phyloP scores from a whole-genome alignment of 2,329 filamentous ascomycete species.

The Fusarium annulatum region DNA sequence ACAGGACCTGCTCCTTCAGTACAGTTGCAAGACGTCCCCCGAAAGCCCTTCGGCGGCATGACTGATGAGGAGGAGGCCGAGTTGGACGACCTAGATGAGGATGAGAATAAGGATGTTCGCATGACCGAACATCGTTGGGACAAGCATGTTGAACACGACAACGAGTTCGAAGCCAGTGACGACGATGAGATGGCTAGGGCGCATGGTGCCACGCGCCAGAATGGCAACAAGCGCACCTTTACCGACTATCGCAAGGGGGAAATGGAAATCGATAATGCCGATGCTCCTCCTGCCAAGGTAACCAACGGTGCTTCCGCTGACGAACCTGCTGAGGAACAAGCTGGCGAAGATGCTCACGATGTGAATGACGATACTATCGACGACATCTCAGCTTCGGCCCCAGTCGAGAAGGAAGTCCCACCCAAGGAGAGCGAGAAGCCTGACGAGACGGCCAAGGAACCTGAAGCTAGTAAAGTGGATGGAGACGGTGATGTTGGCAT shows the following conservation, averaged over 20 bases:
- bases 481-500: conserved; percentile 65
- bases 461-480: conserved; percentile 51
- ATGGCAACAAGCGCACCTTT: conserved; percentile 62
- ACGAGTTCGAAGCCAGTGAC: conserved; percentile 88
- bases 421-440: conserved; percentile 39
- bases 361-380: conserved; percentile 57
- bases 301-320: conserved; percentile 47
- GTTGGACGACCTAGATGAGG: conserved; percentile 79
- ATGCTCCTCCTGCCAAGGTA: conserved; percentile 52
- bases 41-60: conserved; percentile 70
- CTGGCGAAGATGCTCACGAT: conserved; percentile 50
- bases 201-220: conserved; percentile 74
- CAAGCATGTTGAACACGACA: conserved; percentile 77
- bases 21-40: conserved; percentile 83
- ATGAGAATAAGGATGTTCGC: conserved; percentile 85
- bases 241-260: conserved; percentile 61
- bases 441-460: conserved; percentile 25
- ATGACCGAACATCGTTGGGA: conserved; percentile 87
- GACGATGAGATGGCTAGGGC: conserved; percentile 82
- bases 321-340: conserved; percentile 45
- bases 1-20: conserved; percentile 89
- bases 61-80: conserved; percentile 75
- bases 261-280: conserved; percentile 52
- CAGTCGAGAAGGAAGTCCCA: conserved; percentile 41
- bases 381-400: conserved; percentile 51